Evolutionary conservation across 495 filamentous ascomycete genomes (phyloP), one percentile per base, ranked within the genome.

Genomic region (Xylaria intraflava): DNA sequence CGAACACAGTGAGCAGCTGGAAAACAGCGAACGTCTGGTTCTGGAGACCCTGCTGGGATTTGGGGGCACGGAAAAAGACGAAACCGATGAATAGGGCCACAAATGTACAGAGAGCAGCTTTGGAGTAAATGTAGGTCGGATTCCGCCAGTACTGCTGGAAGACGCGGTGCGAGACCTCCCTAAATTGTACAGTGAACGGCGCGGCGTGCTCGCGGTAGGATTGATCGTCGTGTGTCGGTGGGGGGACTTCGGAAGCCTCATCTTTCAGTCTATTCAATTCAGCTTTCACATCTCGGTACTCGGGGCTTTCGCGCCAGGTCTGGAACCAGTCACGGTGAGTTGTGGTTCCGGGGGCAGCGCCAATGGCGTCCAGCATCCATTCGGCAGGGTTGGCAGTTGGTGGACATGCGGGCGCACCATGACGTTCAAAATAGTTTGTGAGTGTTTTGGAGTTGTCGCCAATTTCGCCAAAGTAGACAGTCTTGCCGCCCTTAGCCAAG

Each of bases 311-410:
- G 26, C 83, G 82, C 91, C 91, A 97, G 12, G 84, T 74, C 46
- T 85, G 66, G 61, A 82, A 79, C 92, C 92, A 97, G 66, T 97
- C 89, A 50, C 86, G 80, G 30, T 88, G 79, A 17, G 82, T 83
- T 50, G 76, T 65, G 17, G 82, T 84, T 22, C 88, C 89, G n/a
- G 91, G 90, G 1, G 91, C 90, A 23, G 89, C 90, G 55, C 91
- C 92, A 62, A 92, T 95, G 44, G 89, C 85, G 63, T 95, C 90
- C 31, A 97, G 76, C 88, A 97, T 96, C 88, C 88, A 95, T 70
- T 97, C 92, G 17, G 92, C 92, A 24, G 90, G 90, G 70, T 88
- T 96, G n/a, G 88, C 86, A 14, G 86, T 83, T 2, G 64, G 56
- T 2, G 87, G 86, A 68, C 90, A 95, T 38, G 81, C 75, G 17